phyloP scores from a whole-genome alignment of 352 stramenopile species.

The Pythium scleroteichum region DNA sequence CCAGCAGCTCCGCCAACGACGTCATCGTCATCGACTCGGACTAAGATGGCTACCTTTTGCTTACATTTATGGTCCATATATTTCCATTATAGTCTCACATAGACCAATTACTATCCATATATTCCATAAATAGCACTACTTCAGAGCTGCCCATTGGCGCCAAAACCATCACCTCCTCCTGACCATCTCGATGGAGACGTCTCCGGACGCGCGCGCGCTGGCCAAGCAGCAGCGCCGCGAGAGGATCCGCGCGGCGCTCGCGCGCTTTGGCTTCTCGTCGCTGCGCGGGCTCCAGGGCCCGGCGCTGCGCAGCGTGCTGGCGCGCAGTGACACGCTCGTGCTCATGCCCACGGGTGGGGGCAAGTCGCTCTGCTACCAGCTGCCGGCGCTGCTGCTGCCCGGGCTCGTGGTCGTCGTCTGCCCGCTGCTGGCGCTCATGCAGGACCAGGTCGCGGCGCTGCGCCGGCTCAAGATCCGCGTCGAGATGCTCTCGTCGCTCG shows the following conservation, averaged over 20 bases:
- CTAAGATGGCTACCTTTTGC: conserved; percentile 16
- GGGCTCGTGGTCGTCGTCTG: conserved; percentile 89
- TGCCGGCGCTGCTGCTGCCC: conserved; percentile 71
- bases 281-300: conserved; percentile 46
- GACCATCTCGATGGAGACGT: background rate
- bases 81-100: background rate
- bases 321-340: conserved; percentile 66
- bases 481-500: conserved; percentile 58
- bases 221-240: conserved; percentile 42
- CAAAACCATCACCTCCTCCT: conserved; percentile 3
- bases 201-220: background rate
- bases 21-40: conserved; percentile 20
- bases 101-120: background rate
- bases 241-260: conserved; percentile 49
- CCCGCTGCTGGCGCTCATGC: conserved; percentile 88
- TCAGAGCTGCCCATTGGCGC: background rate
- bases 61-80: background rate
- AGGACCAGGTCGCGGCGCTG: conserved; percentile 83
- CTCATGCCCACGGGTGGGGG: conserved; percentile 97
- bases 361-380: conserved; percentile 97
- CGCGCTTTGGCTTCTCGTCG: conserved; percentile 45
- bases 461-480: conserved; percentile 42
- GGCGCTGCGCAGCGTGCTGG: conserved; percentile 46
- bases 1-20: too few species aligned
- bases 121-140: background rate